A percentile compares a stretch with the other conserved stretches of the same genome.
phyloP scores from a whole-genome alignment of 1,139 yeast genomes.

The Hansenula sp. region DNA sequence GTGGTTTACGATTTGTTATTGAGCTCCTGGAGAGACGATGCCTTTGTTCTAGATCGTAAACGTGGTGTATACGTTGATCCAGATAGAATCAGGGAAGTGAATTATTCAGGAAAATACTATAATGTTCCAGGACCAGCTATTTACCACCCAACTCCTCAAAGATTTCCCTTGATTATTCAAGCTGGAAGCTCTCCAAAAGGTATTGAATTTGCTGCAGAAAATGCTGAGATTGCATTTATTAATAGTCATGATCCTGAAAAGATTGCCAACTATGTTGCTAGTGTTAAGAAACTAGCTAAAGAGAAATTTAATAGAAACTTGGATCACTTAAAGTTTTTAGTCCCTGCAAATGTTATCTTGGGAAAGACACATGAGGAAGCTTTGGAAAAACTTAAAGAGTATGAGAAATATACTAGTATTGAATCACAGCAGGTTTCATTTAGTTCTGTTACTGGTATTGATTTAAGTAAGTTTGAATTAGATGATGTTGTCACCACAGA shows the following conservation, averaged over 20 bases:
- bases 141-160: slow-evolving; percentile 36
- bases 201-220: slow-evolving; percentile 36
- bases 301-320: slow-evolving; percentile 21
- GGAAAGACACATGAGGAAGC: slow-evolving; percentile 31
- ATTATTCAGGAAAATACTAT: slow-evolving; percentile 32
- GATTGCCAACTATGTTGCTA: slow-evolving; percentile 26
- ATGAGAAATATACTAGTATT: slow-evolving; percentile 26
- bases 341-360: slow-evolving; percentile 21
- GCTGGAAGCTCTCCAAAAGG: slow-evolving; percentile 41
- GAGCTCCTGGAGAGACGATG: slow-evolving; percentile 39
- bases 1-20: slow-evolving; percentile 33
- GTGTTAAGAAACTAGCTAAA: slow-evolving; percentile 24
- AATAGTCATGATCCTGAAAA: slow-evolving; percentile 27
- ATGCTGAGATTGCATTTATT: slow-evolving; percentile 37
- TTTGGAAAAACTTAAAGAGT: slow-evolving; percentile 24
- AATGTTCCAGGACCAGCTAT: slow-evolving; percentile 36
- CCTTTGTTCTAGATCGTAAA: slow-evolving; percentile 27
- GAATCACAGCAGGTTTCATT: slow-evolving; percentile 29
- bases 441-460: slow-evolving; percentile 34
- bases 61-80: slow-evolving; percentile 26
- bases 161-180: slow-evolving; percentile 38
- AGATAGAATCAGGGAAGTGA: slow-evolving; percentile 30
- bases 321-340: slow-evolving; percentile 23
- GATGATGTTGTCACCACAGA: slow-evolving; percentile 28
- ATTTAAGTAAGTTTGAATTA: slow-evolving; percentile 26